These are phyloP conservation scores for Kurtzmaniella fragi DNA, from an alignment of 805 yeast species.

Conservation along the genomic window DNA sequence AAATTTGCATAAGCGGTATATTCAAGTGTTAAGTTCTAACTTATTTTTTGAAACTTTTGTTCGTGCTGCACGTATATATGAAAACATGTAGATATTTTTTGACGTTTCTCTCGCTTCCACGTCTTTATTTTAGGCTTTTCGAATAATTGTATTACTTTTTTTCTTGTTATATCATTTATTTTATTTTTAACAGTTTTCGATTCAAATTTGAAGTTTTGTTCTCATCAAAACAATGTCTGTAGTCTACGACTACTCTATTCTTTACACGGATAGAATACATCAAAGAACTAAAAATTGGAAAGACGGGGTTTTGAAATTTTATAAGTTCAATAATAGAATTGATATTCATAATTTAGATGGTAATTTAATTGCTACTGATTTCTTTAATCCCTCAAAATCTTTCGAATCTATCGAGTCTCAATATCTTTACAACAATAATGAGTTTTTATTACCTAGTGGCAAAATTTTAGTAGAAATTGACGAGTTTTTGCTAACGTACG, in stretches of 20 bases:
- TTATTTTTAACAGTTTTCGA: too few relatives aligned
- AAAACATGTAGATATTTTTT: too few relatives aligned
- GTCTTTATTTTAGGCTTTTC: too few relatives aligned
- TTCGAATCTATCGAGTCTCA: slow-evolving; percentile 10
- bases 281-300: slow-evolving; percentile 49
- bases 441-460: slow-evolving; percentile 21
- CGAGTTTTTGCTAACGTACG: slow-evolving; percentile 25
- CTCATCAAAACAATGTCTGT: slow-evolving; percentile 21
- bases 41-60: too few relatives aligned
- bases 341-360: slow-evolving; percentile 36
- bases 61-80: too few relatives aligned
- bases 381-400: slow-evolving; percentile 12
- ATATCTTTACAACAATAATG: slow-evolving; percentile 11
- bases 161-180: too few relatives aligned
- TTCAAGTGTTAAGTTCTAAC: too few relatives aligned
- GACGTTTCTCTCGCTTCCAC: too few relatives aligned
- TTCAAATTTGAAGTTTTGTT: too few relatives aligned
- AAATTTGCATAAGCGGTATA: too few relatives aligned
- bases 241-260: slow-evolving; percentile 42
- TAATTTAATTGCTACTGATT: slow-evolving; percentile 30
- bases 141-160: too few relatives aligned
- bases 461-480: slow-evolving; percentile 24
- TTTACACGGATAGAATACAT: slow-evolving; percentile 39
- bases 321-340: slow-evolving; percentile 44
- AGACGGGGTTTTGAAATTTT: slow-evolving; percentile 45